These are phyloP conservation scores for Oidiodendron maius DNA, from an alignment of 495 filamentous ascomycete genomes.

Conservation along the genomic window DNA sequence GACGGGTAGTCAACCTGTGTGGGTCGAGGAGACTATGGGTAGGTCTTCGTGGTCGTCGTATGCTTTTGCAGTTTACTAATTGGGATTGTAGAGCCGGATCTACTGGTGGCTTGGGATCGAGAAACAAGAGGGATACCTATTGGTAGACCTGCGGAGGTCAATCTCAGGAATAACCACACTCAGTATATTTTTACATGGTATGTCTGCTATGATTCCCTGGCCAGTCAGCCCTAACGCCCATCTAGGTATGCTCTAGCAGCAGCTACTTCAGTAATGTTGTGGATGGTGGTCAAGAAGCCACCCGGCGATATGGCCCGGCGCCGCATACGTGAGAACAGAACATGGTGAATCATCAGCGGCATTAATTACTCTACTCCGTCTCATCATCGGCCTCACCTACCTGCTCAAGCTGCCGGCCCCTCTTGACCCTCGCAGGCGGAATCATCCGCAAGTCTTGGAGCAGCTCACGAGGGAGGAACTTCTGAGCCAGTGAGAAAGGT, in stretches of 20 bases:
- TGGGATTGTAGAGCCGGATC: conserved; percentile 59
- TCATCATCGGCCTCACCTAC: conserved; percentile 31
- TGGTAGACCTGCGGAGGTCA: conserved; percentile 85
- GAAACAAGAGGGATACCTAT: conserved; percentile 82
- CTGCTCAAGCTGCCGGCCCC: conserved; percentile 26
- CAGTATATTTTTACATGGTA: conserved; percentile 99
- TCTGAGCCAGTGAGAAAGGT: conserved; percentile 76
- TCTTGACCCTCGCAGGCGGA: conserved; percentile 35
- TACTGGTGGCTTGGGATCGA: conserved; percentile 64
- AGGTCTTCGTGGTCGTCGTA: conserved; percentile 13
- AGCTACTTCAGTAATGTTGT: conserved; percentile 91
- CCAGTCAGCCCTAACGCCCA: no score
- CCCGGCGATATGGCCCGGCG: conserved; percentile 65
- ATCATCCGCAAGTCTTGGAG: conserved; percentile 75
- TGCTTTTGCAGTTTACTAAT: conserved; percentile 9
- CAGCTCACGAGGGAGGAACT: conserved; percentile 74
- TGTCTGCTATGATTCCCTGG: no score
- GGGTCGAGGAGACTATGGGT: conserved; percentile 97
- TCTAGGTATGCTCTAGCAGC: conserved; percentile 79
- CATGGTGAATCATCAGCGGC: conserved; percentile 51
- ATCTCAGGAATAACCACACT: conserved; percentile 89
- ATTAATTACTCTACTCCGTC: conserved; percentile 2
- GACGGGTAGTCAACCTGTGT: conserved; percentile 80
- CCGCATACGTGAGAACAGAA: conserved; percentile 72
- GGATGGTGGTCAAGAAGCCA: conserved; percentile 83